Base-by-base conservation (phyloP, 352 stramenopile species). In the Globisporangium cylindrosporum region DNA sequence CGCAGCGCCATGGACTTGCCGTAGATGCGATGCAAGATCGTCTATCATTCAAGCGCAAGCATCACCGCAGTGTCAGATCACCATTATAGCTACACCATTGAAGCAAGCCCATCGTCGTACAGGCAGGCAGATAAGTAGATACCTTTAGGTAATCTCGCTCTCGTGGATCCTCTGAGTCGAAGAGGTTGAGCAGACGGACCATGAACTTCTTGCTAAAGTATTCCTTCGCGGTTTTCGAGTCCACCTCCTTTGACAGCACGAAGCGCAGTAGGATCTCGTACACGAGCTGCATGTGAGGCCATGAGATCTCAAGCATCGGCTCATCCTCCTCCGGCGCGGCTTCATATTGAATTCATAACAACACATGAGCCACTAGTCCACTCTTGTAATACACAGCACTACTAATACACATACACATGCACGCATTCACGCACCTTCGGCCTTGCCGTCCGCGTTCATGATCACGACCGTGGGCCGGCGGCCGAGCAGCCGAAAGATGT, bases 211-310 rank as follows among this genome's bases (percentile, higher is more conserved):
- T 95, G 75, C 97, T 96, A 32, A 99, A 90, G 79, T 98, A 98
- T 64, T 98, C 96, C 79, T 99, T 99, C 9, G 97, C 97, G 14
- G 95, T 92, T 79, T 98, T 98, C 6, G 97, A 96, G 72, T 98
- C 97, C 29, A 99, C 97, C 80, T 99, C 96, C 15, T 92, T 92
- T 6, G 84, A 97, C 32, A 99, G 86, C 66, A 99, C 97, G 73
- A 99, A 99, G 25, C 97, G 90, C 27, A 99, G 79, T 67, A 99
- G 97, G 70, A 99, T 98, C 79, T 99, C 98, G 76, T 99, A 99
- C 22, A 98, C 97, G 32, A 99, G 91, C 75, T 98, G 94, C 71
- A 99, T 83, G 73, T 99, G 97, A 24, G 97, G 97, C 97, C 97
- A 99, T 20, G 96, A 91, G 6, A 91, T 84, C 78, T 99, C 98